These are phyloP conservation scores for Ophiognomonia clavigignenti-juglandacearum DNA, from an alignment of 2,329 filamentous ascomycete genomes.

Conservation along the genomic window DNA sequence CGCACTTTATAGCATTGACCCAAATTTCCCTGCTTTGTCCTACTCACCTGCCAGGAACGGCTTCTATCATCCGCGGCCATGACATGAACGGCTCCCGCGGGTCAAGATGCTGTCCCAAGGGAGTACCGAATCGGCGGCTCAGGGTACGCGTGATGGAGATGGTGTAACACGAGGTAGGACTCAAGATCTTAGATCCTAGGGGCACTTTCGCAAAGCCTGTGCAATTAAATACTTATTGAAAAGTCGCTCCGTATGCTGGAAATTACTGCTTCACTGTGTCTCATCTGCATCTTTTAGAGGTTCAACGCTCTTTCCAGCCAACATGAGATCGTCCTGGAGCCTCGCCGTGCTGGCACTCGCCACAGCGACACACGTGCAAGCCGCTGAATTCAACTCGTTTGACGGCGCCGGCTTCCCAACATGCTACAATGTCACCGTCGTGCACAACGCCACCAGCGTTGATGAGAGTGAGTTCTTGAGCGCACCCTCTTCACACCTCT, in stretches of 20 bases:
- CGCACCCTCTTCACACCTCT: not conserved
- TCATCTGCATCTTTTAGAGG: not conserved
- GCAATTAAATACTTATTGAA: not conserved
- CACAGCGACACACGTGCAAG: constrained; percentile 6
- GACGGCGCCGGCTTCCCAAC: constrained; percentile 43
- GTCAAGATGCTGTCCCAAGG: not conserved
- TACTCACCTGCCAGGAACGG: not conserved
- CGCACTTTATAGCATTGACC: not conserved
- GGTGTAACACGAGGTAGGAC: not conserved
- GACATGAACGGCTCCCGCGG: constrained; percentile 2
- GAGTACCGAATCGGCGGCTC: too few species aligned
- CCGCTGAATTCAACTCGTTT: constrained; percentile 40
- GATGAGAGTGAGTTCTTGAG: constrained; percentile 29
- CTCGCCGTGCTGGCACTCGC: constrained; percentile 6
- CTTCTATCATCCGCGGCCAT: not conserved
- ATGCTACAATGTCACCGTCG: constrained; percentile 39
- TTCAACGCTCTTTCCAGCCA: not conserved
- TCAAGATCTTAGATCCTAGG: not conserved
- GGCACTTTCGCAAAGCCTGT: not conserved
- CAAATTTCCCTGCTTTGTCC: not conserved
- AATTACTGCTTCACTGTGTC: not conserved
- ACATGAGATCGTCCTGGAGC: constrained; percentile 5
- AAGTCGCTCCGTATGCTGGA: not conserved
- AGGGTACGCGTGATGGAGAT: not conserved
- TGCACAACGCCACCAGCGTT: constrained; percentile 40